Conservation (phyloP, 2,329 filamentous ascomycete species). For the Nemania sp. region DNA sequence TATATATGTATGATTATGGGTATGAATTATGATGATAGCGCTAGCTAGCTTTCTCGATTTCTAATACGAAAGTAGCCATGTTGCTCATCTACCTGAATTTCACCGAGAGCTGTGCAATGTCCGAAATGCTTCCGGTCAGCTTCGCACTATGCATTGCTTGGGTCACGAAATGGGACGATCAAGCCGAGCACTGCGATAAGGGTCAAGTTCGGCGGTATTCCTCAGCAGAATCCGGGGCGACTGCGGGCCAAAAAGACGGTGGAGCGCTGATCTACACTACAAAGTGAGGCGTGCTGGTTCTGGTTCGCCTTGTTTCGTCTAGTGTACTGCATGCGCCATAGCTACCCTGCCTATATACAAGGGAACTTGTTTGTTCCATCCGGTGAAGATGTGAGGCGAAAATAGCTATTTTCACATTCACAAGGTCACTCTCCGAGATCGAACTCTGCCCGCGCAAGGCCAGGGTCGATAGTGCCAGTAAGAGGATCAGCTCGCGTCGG, state of each 20-base stretch:
- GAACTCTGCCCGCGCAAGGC: slow-evolving; percentile 17
- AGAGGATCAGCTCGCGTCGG: slow-evolving; percentile 20
- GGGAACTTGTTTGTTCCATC: not conserved
- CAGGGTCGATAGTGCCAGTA: slow-evolving; percentile 16
- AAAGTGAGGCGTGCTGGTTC: slow-evolving; percentile 16
- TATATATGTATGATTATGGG: slow-evolving; percentile 26
- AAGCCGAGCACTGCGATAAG: not conserved
- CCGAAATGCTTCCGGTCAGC: slow-evolving; percentile 19
- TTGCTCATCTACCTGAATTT: slow-evolving; percentile 8
- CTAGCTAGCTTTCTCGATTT: slow-evolving; percentile 9
- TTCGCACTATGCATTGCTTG: not conserved
- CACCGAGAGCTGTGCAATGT: not conserved
- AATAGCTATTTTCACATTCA: slow-evolving; percentile 4
- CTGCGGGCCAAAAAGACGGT: slow-evolving; percentile 24
- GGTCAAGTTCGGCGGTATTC: slow-evolving; percentile 18
- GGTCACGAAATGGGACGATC: not conserved
- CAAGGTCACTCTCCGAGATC: slow-evolving; percentile 23
- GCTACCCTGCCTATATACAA: not conserved
- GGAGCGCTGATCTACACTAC: not conserved
- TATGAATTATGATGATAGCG: slow-evolving; percentile 8
- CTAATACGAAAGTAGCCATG: slow-evolving; percentile 6
- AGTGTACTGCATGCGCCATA: slow-evolving; percentile 3
- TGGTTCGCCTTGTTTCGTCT: slow-evolving; percentile 22
- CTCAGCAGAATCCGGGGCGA: slow-evolving; percentile 18
- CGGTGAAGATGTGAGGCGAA: not conserved